A percentile compares a stretch with the other conserved stretches of the same genome.
These are phyloP conservation scores for Dioscorea zingiberensis DNA, from an alignment of 106 monocot species.

Conservation along the genomic window DNA sequence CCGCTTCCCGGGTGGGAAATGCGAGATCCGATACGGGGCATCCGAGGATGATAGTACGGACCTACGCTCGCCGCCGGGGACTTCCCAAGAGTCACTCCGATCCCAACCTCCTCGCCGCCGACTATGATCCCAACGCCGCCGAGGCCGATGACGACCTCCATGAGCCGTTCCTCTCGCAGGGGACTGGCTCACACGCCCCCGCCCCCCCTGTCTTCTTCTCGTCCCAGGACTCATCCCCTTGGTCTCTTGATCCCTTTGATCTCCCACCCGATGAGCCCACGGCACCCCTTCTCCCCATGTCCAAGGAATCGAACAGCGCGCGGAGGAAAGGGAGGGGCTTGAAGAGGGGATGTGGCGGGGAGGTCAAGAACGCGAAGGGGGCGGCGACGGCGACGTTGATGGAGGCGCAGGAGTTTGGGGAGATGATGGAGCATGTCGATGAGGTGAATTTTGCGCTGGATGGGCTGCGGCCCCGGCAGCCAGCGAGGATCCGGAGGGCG, in stretches of 20 bases:
- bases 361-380: not conserved
- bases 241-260: slow-evolving; percentile 47
- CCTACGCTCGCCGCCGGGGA: slow-evolving; percentile 68
- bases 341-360: slow-evolving; percentile 13
- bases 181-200: slow-evolving; percentile 15
- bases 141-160: slow-evolving; percentile 13
- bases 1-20: not conserved
- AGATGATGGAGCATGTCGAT: slow-evolving; percentile 98
- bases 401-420: slow-evolving; percentile 97
- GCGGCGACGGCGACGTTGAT: slow-evolving; percentile 65
- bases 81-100: slow-evolving; percentile 22
- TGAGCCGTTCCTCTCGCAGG: slow-evolving; percentile 26
- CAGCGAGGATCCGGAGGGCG: slow-evolving; percentile 51
- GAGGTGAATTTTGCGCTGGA: slow-evolving; percentile 93
- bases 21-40: not conserved
- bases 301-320: not conserved
- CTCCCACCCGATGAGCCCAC: not conserved
- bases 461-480: slow-evolving; percentile 67
- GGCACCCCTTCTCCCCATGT: not conserved
- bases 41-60: slow-evolving; percentile 68
- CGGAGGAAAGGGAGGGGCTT: slow-evolving; percentile 4
- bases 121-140: slow-evolving; percentile 10
- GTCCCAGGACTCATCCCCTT: slow-evolving; percentile 67
- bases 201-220: slow-evolving; percentile 26
- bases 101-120: slow-evolving; percentile 12